These are phyloP conservation scores for Fusarium oligoseptatum DNA, from an alignment of 2,329 filamentous ascomycete genomes.

Conservation along the genomic window DNA sequence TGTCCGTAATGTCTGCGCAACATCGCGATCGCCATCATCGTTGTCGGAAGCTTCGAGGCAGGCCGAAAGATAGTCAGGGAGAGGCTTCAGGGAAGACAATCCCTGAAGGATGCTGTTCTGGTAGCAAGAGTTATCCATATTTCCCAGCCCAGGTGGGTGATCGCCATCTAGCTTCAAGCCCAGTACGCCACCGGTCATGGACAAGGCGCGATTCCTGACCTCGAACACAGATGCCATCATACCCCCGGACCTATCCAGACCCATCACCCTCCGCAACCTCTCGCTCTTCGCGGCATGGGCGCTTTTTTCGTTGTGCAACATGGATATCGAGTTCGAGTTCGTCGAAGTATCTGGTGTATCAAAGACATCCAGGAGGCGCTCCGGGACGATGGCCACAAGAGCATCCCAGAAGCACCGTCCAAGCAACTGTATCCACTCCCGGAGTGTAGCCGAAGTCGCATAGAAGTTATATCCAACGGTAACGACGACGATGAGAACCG, in stretches of 20 bases:
- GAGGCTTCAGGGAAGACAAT: conserved; percentile 79
- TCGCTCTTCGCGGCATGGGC: conserved; percentile 73
- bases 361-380: conserved; percentile 67
- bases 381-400: conserved; percentile 69
- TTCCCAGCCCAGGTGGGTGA: conserved; percentile 79
- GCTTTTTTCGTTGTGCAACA: conserved; percentile 54
- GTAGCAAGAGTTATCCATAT: conserved; percentile 96
- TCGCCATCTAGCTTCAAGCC: conserved; percentile 57
- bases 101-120: conserved; percentile 96
- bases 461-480: conserved; percentile 53
- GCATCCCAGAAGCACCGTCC: conserved; percentile 70
- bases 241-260: conserved; percentile 66
- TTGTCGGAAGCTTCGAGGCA: conserved; percentile 51
- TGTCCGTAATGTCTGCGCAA: conserved; percentile 67
- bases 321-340: conserved; percentile 56
- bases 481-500: conserved; percentile 49
- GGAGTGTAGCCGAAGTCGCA: conserved; percentile 50
- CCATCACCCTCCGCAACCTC: conserved; percentile 72
- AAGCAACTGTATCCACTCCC: conserved; percentile 44
- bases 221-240: conserved; percentile 70
- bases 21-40: conserved; percentile 50
- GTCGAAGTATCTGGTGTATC: conserved; percentile 67
- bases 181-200: conserved; percentile 62
- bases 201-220: conserved; percentile 68
- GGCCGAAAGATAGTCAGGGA: conserved; percentile 74